Conservation (phyloP, 2,329 filamentous ascomycete species). For the Coniochaeta prunicola region DNA sequence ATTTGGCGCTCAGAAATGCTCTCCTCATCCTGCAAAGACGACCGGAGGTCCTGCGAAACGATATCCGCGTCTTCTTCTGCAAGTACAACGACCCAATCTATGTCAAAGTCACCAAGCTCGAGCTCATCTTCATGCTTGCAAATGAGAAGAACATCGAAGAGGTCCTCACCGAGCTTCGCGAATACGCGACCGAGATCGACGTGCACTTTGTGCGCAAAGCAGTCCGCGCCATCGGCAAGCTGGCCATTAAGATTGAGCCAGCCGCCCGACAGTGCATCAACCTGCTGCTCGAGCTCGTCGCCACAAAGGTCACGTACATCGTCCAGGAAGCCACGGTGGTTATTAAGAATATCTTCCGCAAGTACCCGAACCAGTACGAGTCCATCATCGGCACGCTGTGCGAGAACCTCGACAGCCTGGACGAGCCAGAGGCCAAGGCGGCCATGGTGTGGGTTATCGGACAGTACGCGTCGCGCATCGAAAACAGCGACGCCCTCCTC, state of each 20-base stretch:
- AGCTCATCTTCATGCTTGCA: constrained; percentile 98
- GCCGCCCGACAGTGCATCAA: constrained; percentile 88
- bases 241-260: constrained; percentile 98
- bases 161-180: constrained; percentile 85
- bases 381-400: constrained; percentile 94
- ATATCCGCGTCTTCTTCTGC: constrained; percentile 98
- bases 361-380: constrained; percentile 98
- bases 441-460: constrained; percentile 99
- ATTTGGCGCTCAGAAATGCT: constrained; percentile 87
- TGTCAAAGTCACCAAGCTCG: constrained; percentile 97
- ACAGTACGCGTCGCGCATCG: constrained; percentile 93
- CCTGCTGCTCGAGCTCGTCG: constrained; percentile 82
- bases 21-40: constrained; percentile 87
- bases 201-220: constrained; percentile 98
- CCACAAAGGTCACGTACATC: constrained; percentile 98
- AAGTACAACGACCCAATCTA: constrained; percentile 99
- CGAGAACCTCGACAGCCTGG: constrained; percentile 90
- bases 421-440: constrained; percentile 95
- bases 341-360: constrained; percentile 97
- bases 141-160: constrained; percentile 93
- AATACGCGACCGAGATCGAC: constrained; percentile 97
- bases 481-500: constrained; percentile 88
- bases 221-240: constrained; percentile 91
- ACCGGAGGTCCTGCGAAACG: constrained; percentile 88
- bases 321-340: constrained; percentile 98